Conservation (phyloP, 768 basidiomycete species). For the Clitopilus passeckerianus region DNA sequence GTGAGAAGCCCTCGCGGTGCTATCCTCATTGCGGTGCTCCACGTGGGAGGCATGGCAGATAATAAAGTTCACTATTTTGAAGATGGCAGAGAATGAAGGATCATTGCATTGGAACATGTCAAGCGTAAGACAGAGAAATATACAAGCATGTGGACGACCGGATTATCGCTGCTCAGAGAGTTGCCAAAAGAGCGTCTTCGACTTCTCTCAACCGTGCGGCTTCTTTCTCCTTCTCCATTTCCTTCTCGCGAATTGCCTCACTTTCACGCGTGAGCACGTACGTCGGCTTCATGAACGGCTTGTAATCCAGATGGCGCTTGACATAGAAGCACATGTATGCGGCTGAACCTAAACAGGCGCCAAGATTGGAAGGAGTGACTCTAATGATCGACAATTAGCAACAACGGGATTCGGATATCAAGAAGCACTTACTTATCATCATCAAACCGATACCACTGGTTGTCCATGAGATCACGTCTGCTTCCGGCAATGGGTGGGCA, state of each 20-base stretch:
- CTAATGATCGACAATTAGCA: conserved; percentile 26
- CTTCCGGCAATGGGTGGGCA: conserved; percentile 4
- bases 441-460: conserved; percentile 90
- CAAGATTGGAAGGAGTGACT: conserved; percentile 68
- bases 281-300: conserved; percentile 60
- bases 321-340: conserved; percentile 97
- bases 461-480: conserved; percentile 1
- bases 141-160: neutral
- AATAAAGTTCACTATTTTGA: too few relatives aligned
- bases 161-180: conserved; percentile 21
- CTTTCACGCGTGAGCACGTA: conserved; percentile 64
- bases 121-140: neutral
- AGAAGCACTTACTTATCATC: conserved; percentile 73
- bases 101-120: too few relatives aligned
- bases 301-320: conserved; percentile 84
- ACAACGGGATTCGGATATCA: neutral
- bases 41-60: too few relatives aligned
- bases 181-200: conserved; percentile 61
- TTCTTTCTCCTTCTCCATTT: conserved; percentile 40
- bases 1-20: too few relatives aligned
- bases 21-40: too few relatives aligned
- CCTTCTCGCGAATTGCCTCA: conserved; percentile 59
- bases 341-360: conserved; percentile 62
- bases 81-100: too few relatives aligned
- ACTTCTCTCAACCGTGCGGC: conserved; percentile 47